Conservation (phyloP, 2,329 filamentous ascomycete species). For the Dendrostoma leiphaemia region DNA sequence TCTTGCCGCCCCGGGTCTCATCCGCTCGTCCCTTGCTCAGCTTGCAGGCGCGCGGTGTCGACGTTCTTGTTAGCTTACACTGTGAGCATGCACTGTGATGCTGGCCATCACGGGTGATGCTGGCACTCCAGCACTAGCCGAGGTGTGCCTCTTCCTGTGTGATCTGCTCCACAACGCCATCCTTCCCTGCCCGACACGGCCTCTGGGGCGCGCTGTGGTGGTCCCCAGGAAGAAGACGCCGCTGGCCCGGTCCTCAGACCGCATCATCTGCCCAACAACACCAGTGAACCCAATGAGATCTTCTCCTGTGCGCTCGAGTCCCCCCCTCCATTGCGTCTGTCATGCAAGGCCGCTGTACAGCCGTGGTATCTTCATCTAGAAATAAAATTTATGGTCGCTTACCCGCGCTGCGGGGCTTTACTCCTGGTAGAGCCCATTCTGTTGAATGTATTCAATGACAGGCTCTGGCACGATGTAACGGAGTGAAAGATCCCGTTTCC, state of each 20-base stretch:
- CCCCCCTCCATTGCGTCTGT: neutral
- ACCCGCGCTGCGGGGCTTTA: neutral
- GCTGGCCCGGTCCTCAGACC: neutral
- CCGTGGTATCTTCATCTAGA: slow-evolving; percentile 4
- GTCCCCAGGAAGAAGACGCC: neutral
- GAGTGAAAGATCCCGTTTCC: slow-evolving; percentile 79
- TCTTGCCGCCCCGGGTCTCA: neutral
- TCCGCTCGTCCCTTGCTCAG: neutral
- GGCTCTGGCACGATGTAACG: slow-evolving; percentile 72
- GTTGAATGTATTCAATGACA: slow-evolving; percentile 72
- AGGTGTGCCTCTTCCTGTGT: too few relatives aligned
- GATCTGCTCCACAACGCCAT: too few relatives aligned
- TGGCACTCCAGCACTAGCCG: too few relatives aligned
- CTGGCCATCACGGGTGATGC: too few relatives aligned
- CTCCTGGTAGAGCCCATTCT: slow-evolving; percentile 64
- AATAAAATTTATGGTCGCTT: neutral
- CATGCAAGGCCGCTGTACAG: neutral
- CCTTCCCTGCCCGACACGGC: too few relatives aligned
- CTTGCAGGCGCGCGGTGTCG: too few relatives aligned
- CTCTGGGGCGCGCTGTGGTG: neutral
- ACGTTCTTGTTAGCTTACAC: too few relatives aligned
- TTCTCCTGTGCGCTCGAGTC: neutral
- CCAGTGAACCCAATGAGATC: neutral
- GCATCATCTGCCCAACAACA: neutral
- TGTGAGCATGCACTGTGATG: too few relatives aligned